A percentile compares a stretch with the other conserved stretches of the same genome.
phyloP scores from a whole-genome alignment of 352 stramenopile genomes.

The Globisporangium orthogonon region DNA sequence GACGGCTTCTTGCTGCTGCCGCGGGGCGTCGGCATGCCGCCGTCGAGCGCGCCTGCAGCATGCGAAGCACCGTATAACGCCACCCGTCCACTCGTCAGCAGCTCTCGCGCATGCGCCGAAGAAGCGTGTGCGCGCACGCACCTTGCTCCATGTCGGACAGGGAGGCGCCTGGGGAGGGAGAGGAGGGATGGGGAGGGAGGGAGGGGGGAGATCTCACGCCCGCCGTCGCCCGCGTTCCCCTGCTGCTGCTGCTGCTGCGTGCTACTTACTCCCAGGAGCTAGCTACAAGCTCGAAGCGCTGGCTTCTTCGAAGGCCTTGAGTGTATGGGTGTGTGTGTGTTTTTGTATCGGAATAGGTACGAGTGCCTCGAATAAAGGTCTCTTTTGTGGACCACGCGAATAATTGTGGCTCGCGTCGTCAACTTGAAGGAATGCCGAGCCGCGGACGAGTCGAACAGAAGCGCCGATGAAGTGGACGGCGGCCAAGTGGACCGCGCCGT shows the following conservation, averaged over 20 bases:
- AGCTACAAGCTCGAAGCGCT: not conserved
- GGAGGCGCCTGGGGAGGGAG: no score
- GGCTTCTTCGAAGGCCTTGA: not conserved
- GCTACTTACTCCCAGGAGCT: no score
- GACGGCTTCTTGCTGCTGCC: constrained; percentile 67
- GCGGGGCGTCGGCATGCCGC: constrained; percentile 21
- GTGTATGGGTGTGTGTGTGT: not conserved
- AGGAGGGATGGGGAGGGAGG: not conserved
- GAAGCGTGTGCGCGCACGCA: not conserved
- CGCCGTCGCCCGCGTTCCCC: not conserved
- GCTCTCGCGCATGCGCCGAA: not conserved
- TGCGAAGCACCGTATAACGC: not conserved
- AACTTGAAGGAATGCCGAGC: no score
- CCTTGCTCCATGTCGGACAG: not conserved
- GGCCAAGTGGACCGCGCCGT: no score
- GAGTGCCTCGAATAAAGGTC: no score
- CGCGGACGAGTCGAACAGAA: no score
- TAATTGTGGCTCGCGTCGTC: no score
- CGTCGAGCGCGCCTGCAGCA: constrained; percentile 24
- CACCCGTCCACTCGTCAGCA: not conserved
- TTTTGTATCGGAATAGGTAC: not conserved
- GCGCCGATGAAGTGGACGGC: no score
- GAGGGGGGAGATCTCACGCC: not conserved
- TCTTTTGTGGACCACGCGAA: no score
- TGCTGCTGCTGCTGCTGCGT: no score